Percentiles rank a stretch among this genome's conserved stretches.
Evolutionary conservation across 257 asterid genomes (phyloP).

Genomic region (Nicotiana knightiana): DNA sequence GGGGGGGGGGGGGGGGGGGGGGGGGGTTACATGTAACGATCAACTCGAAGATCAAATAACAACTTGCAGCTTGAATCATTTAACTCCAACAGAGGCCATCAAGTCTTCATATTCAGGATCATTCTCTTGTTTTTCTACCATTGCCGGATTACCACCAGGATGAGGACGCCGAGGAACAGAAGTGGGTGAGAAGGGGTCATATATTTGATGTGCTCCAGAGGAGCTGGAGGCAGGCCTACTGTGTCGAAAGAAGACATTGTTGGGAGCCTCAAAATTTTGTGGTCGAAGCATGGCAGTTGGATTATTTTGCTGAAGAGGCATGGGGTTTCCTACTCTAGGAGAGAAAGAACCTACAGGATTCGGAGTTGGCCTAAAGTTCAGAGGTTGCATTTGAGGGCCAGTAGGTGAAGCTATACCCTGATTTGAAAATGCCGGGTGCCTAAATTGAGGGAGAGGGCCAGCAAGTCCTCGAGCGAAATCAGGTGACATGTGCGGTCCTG

Average conservation of each 20-base stretch:
- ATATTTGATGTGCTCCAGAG: constrained; percentile 48
- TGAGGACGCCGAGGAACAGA: constrained; percentile 40
- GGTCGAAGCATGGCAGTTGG: constrained; percentile 26
- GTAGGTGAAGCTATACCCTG: constrained; percentile 21
- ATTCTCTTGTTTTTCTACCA: constrained; percentile 39
- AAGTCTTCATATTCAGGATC: constrained; percentile 82
- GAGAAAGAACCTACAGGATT: constrained; percentile 42
- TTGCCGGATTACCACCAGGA: constrained; percentile 34
- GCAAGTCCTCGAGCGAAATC: constrained; percentile 36
- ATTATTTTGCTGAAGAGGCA: constrained; percentile 52
- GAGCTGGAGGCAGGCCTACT: constrained; percentile 38
- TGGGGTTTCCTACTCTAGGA: constrained; percentile 41
- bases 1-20: neutral
- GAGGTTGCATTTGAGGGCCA: constrained; percentile 42
- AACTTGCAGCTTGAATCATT: constrained; percentile 27
- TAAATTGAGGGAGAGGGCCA: constrained; percentile 31
- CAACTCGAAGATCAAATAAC: neutral
- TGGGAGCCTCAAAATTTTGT: constrained; percentile 41
- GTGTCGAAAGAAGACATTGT: constrained; percentile 21
- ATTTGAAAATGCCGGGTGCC: constrained; percentile 38
- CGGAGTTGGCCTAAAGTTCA: constrained; percentile 43
- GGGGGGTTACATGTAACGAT: neutral
- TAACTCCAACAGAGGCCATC: constrained; percentile 82
- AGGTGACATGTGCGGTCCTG: constrained; percentile 32
- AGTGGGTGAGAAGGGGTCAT: constrained; percentile 82